Evolutionary conservation across 2,329 filamentous ascomycete genomes (phyloP), one percentile per base, ranked within the genome.

Genomic region (Ilyonectria sp.): DNA sequence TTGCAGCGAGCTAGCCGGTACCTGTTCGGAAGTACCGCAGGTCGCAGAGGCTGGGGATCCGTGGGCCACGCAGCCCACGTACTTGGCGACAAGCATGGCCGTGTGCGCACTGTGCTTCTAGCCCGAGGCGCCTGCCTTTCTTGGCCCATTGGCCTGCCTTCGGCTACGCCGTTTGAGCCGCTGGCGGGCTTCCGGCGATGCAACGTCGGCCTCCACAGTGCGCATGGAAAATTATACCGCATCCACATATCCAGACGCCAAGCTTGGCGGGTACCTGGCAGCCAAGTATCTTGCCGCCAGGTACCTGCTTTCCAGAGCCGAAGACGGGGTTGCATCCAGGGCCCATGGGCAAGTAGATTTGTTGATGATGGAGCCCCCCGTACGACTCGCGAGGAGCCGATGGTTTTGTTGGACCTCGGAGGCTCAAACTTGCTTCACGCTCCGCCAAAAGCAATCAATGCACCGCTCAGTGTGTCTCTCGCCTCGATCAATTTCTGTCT

Each of bases 1-100:
- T 71, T 73, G 69, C 70, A 75, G 69, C 64, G 67, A 65, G 68
- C 65, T 71, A 69, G 61, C 46, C 19, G 60, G 58, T 66, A 66
- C 63, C 21, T 61, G 6, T 6, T 11, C 21, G 11, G 53, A 57
- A 40, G 58, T 66, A 61, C 63, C 37, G 60, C 46, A 37, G 44
- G 58, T 57, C 47, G 63, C 37, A 57, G 44, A 53, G 37, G 46
- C 52, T 40, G 57, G 52, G 58, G 63, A 33, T 49, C 52, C 57
- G 26, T 52, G 58, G 53, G 57, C 58, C 44, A 47, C 57, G 44
- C 46, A 65, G 43, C 37, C 50, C 26, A 6, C 44, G 23, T 17
- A 43, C 15, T 43, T n/a, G 15, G 15, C 15, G 40, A 23, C 43
- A 15, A 35, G 17, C 17, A 35, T 35, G 9, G 47, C 2, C 15